Percentiles rank a stretch among this genome's conserved stretches.
Conservation (phyloP, 352 stramenopile species). For the Peronospora farinosa region DNA sequence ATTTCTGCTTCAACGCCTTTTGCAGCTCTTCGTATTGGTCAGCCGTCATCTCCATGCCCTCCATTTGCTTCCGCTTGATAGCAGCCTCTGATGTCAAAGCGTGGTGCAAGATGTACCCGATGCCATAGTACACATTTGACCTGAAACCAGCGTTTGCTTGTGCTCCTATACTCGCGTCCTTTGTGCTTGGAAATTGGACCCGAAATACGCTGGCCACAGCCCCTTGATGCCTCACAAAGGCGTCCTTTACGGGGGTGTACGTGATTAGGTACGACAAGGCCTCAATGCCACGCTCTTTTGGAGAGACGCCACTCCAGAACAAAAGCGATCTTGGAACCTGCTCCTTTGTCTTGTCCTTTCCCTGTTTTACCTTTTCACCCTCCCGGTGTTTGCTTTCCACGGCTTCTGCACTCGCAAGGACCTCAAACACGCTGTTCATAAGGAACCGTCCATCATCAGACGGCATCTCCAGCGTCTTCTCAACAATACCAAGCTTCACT, state of each 20-base stretch:
- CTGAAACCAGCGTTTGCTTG: slow-evolving; percentile 44
- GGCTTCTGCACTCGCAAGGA: slow-evolving; percentile 54
- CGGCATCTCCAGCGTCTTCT: slow-evolving; percentile 72
- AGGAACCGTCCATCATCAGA: slow-evolving; percentile 56
- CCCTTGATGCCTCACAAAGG: slow-evolving; percentile 48
- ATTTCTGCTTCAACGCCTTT: slow-evolving; percentile 91
- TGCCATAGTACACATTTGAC: slow-evolving; percentile 89
- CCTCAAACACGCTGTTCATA: slow-evolving; percentile 65
- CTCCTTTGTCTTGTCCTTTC: slow-evolving; percentile 18
- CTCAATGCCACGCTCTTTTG: slow-evolving; percentile 76
- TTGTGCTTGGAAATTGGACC: slow-evolving; percentile 53
- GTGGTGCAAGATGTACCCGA: slow-evolving; percentile 92
- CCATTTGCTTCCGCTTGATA: slow-evolving; percentile 93
- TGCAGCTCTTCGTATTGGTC: slow-evolving; percentile 98
- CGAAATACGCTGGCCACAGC: slow-evolving; percentile 66
- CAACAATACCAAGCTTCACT: slow-evolving; percentile 75
- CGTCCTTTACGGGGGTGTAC: slow-evolving; percentile 73
- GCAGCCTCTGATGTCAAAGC: slow-evolving; percentile 90
- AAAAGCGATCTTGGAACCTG: slow-evolving; percentile 30
- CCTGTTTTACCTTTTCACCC: slow-evolving; percentile 20
- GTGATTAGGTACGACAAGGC: slow-evolving; percentile 83
- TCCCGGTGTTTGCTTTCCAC: slow-evolving; percentile 39
- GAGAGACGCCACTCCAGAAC: slow-evolving; percentile 64
- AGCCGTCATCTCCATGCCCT: slow-evolving; percentile 93
- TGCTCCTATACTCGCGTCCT: slow-evolving; percentile 12